phyloP scores from a whole-genome alignment of 345 rosid genomes.

The Hibiscus tridactylites region DNA sequence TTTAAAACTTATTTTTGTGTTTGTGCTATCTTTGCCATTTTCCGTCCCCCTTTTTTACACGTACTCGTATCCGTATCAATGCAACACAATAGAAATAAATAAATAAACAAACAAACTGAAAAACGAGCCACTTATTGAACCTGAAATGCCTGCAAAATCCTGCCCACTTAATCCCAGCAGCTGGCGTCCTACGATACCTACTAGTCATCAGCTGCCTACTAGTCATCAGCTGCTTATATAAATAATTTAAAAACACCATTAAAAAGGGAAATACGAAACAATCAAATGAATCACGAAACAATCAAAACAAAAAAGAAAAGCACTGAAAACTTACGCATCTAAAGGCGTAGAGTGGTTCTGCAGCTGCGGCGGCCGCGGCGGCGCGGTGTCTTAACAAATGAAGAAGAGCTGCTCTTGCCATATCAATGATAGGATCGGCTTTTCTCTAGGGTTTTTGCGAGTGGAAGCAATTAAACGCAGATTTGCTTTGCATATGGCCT shows the following conservation, averaged over 20 bases:
- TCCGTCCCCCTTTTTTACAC: too few species aligned
- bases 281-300: background rate
- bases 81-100: background rate
- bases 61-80: too few species aligned
- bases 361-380: background rate
- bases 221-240: background rate
- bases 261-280: background rate
- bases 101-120: too few species aligned
- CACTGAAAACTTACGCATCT: background rate
- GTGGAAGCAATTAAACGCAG: background rate
- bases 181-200: background rate
- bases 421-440: background rate
- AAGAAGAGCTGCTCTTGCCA: slow-evolving; percentile 2
- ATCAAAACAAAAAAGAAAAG: background rate
- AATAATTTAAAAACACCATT: background rate
- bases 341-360: background rate
- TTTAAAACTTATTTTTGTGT: too few species aligned
- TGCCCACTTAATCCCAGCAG: background rate
- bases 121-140: background rate
- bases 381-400: background rate
- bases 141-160: slow-evolving; percentile 1
- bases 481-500: too few species aligned
- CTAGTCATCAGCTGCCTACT: background rate
- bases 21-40: too few species aligned
- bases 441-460: background rate